These are phyloP conservation scores for Pelargonium myrrhifolium DNA, from an alignment of 441 rosid genomes.

Conservation along the genomic window DNA sequence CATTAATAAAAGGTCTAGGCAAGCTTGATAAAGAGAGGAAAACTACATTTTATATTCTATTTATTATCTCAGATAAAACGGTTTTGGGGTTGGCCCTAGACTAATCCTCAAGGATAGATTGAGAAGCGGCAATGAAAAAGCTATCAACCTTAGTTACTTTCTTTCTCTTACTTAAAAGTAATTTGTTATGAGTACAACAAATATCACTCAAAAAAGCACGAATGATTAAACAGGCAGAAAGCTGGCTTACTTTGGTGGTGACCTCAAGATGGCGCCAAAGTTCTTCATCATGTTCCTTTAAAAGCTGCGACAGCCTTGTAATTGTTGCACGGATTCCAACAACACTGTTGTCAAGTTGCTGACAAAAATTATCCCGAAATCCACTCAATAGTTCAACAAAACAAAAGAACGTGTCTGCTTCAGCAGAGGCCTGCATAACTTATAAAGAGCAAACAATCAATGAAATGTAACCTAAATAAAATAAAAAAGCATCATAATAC, in stretches of 20 bases:
- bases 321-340: conserved; percentile 92
- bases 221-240: background rate
- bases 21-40: background rate
- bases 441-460: conserved; percentile 26
- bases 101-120: background rate
- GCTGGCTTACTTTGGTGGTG: conserved; percentile 72
- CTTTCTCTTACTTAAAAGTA: background rate
- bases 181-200: conserved; percentile 6
- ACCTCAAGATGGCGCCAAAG: conserved; percentile 99
- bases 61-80: background rate
- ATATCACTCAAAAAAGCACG: background rate
- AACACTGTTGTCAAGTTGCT: conserved; percentile 94
- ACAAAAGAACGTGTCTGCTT: conserved; percentile 92
- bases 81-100: too few relatives aligned
- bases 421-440: conserved; percentile 65
- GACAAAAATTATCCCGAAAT: conserved; percentile 92
- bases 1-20: background rate
- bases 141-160: background rate
- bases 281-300: conserved; percentile 93
- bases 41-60: background rate
- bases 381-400: conserved; percentile 88
- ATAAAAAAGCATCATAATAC: background rate
- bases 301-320: conserved; percentile 69
- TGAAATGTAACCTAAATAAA: background rate
- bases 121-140: background rate